Conservation (phyloP, 371 early-diverging fungal genomes). For the Syncephalastrum racemosum region DNA sequence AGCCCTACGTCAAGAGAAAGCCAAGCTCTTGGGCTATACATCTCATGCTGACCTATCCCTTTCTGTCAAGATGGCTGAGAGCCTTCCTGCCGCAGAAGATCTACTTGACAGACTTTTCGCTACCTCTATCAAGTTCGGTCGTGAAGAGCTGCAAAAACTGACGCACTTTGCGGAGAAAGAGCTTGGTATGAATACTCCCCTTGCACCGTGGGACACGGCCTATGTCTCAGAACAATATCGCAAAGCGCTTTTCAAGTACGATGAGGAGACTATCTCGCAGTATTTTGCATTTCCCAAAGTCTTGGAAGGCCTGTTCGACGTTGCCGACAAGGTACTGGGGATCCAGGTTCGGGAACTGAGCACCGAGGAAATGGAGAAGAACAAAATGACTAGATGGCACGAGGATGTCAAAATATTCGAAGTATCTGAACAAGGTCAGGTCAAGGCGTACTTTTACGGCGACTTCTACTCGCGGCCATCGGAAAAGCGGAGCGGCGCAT, state of each 20-base stretch:
- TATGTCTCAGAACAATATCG: constrained; percentile 63
- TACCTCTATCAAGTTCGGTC: constrained; percentile 50
- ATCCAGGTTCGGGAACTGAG: constrained; percentile 55
- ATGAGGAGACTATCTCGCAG: constrained; percentile 65
- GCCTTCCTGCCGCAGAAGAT: constrained; percentile 42
- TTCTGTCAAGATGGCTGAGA: constrained; percentile 66
- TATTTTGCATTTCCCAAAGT: constrained; percentile 66
- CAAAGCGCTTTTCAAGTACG: constrained; percentile 56
- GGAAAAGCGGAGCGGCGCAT: constrained; percentile 69
- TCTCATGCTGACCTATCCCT: constrained; percentile 62
- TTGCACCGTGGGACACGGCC: constrained; percentile 60
- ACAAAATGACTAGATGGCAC: constrained; percentile 57
- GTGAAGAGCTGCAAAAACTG: constrained; percentile 46
- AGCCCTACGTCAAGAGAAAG: constrained; percentile 48
- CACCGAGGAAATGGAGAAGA: constrained; percentile 30
- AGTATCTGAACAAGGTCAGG: constrained; percentile 50
- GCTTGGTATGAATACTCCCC: constrained; percentile 39
- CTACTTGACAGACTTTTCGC: constrained; percentile 50
- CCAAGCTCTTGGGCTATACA: constrained; percentile 52
- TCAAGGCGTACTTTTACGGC: constrained; percentile 68
- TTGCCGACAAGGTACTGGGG: constrained; percentile 56
- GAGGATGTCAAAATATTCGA: constrained; percentile 67
- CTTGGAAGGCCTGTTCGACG: constrained; percentile 57
- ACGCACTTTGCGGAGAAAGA: constrained; percentile 47
- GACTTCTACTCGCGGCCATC: constrained; percentile 67